Base-by-base conservation (phyloP, 2,329 filamentous ascomycete species). In the Venturia oleaginea region DNA sequence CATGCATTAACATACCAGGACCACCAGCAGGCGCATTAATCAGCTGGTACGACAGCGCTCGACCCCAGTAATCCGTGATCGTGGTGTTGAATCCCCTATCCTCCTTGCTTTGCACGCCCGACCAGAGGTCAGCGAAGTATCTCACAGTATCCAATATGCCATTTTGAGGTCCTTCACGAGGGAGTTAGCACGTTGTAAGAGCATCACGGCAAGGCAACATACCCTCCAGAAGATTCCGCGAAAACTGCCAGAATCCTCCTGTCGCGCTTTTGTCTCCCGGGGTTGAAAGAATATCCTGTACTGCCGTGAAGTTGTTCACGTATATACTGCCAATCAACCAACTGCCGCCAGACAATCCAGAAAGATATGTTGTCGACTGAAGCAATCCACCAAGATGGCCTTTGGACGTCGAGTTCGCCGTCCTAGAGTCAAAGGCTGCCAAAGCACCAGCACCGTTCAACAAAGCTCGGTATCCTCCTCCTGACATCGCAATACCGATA, bases 31-130 rank as follows among this genome's bases (percentile, higher is more conserved):
- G 82, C 6, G 84, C 88, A 72, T 93, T 89, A 72, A 96, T 83
- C 59, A 96, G 83, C 76, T 96, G 92, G 76, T 89, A 95, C 1
- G 87, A 87, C n/a, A 96, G 81, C 59, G 90, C 90, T 65, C 92
- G 88, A 34, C 90, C 90, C 80, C 92, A 96, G 74, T 91, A 91
- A 77, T 97, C 92, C 0, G 92, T 96, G 65, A 96, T 81, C 10
- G 90, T 89, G 3, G 83, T 84, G 57, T 86, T 78, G 71, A 81
- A 92, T 0, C 85, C 84, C 19, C 86, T 87, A 65, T 86, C 74
- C 1, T 72, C 70, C 76, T 93, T 94, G 4, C 73, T 78, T 0
- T 78, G 68, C 0, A 92, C 87, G 17, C 83, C 79, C 13, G 83
- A 74, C 6, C 77, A 71, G 19, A 93, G 74, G 34, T 86, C 78